Evolutionary conservation across 2,329 filamentous ascomycete genomes (phyloP), one percentile per base, ranked within the genome.

Genomic region (Nigrospora osmanthi): DNA sequence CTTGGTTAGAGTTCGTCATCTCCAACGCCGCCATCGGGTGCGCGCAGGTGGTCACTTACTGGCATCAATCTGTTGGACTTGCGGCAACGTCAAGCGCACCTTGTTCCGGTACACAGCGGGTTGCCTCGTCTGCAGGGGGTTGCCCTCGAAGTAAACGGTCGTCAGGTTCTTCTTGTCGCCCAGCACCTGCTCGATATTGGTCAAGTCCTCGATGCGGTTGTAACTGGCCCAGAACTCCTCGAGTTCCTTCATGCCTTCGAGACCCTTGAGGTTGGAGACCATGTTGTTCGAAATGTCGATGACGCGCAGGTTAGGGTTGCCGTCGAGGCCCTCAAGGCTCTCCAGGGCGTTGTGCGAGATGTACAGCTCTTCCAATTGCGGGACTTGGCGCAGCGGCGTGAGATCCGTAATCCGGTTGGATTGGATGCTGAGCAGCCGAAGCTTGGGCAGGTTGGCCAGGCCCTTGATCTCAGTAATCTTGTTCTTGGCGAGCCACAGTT

Each of bases 101-200:
- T 98, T 98, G 68, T 96, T 97, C 58, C 93, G 75, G 66, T 98
- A 98, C 49, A 96, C 67, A 1, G 87, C 87, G n/a, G 87, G 86
- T 5, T 78, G 80, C 44, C 76, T 77, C 49, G 81, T 73, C 68
- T 98, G 93, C 55, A 98, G 65, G 23, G 90, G 91, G 58, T 95
- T 96, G 1, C 89, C 90, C 62, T 98, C 93, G 53, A 98, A 94
- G 62, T 98, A 98, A 11, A 98, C 91, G 1, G 93, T 96, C 48
- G 83, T 81, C 54, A 97, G 67, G 34, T 83, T 70, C 59, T 86
- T 72, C 70, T 95, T 96, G 59, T 93, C 85, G 43, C 69, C 75
- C 51, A 98, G 67, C 55, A 87, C 78, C 45, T 75, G 77, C 67
- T 96, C 86, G 3, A 97, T 78, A 58, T 97, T 90, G 37, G 74